phyloP scores from a whole-genome alignment of 192 early-diverging fungal genomes.

The Rhizophagus prolifer region DNA sequence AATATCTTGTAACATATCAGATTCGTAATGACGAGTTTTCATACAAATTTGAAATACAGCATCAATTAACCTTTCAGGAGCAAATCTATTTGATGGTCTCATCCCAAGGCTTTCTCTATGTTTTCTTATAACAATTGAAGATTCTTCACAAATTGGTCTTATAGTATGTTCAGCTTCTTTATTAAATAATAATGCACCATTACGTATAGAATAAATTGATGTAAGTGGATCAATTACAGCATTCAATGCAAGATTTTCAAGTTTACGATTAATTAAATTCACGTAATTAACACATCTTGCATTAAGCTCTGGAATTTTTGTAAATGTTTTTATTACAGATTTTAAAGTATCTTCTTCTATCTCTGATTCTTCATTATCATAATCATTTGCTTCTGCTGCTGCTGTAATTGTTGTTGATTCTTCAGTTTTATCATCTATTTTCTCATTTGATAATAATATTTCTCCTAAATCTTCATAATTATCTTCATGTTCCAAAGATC shows the following conservation, averaged over 20 bases:
- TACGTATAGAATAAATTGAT: constrained; percentile 52
- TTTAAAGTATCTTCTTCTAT: not conserved
- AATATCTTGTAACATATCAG: constrained; percentile 41
- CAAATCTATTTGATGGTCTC: constrained; percentile 32
- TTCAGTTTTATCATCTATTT: no score
- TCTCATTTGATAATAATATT: not conserved
- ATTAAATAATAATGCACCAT: constrained; percentile 48
- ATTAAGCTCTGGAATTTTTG: constrained; percentile 32
- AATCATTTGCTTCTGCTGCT: not conserved
- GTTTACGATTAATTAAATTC: constrained; percentile 44
- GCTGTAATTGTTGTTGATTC: not conserved
- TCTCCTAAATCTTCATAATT: not conserved
- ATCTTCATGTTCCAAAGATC: no score
- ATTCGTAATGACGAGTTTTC: constrained; percentile 43
- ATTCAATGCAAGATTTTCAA: constrained; percentile 65
- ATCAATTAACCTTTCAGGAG: constrained; percentile 38
- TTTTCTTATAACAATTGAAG: constrained; percentile 21
- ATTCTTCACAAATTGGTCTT: constrained; percentile 31
- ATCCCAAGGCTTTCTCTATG: constrained; percentile 13
- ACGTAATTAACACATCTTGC: constrained; percentile 38
- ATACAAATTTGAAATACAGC: constrained; percentile 41
- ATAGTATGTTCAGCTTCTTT: constrained; percentile 21
- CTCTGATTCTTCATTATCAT: not conserved
- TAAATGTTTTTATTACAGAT: constrained; percentile 6
- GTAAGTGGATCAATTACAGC: constrained; percentile 66